Base-by-base conservation (phyloP, 2,329 filamentous ascomycete species). In the Pseudogymnoascus sp. region DNA sequence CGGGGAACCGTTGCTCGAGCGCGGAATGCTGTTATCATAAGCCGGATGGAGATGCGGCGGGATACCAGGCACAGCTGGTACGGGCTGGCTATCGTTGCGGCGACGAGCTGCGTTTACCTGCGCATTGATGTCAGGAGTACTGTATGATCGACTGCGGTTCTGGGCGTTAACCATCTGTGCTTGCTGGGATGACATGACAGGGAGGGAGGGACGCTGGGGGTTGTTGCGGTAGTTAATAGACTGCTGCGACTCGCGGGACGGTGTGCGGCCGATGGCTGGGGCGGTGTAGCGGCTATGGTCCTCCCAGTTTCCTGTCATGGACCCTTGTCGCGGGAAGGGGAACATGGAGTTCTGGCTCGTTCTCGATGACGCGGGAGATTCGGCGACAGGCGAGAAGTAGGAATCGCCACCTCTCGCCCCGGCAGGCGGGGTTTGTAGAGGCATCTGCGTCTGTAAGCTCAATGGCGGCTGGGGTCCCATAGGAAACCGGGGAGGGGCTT, bases 71-170 rank as follows among this genome's bases (percentile, higher is more conserved):
- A 92, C 88, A 10, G 84, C 84, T 4, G 89, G 89, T 5, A 91
- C 82, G 12, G 33, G 33, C n/a, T 38, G 18, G 33, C 37, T 60
- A 14, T 37, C 37, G 18, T 60, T 40, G n/a, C 78, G 75, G 71
- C 84, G 79, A 66, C 85, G 80, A 71, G 81, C 79, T 59, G 81
- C 81, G 66, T 83, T 81, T 37, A 60, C 37, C 62, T 86, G 83
- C 62, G 83, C 87, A 67, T 95, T 91, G 69, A 96, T 96, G 73
- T 97, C 92, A 6, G 94, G 93, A 66, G 92, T 97, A 77, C 93
- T 97, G 71, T 95, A 95, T 38, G 92, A 96, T 67, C 94, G 85
- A 77, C 90, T 88, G 68, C 92, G 84, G 71, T 88, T 86, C 73
- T 91, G 87, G 66, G 71, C 66, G 60, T 65, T 63, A 63, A 63